Conservation (phyloP, 1,139 yeast species). For the Sugiyamaella grinbergsii region DNA sequence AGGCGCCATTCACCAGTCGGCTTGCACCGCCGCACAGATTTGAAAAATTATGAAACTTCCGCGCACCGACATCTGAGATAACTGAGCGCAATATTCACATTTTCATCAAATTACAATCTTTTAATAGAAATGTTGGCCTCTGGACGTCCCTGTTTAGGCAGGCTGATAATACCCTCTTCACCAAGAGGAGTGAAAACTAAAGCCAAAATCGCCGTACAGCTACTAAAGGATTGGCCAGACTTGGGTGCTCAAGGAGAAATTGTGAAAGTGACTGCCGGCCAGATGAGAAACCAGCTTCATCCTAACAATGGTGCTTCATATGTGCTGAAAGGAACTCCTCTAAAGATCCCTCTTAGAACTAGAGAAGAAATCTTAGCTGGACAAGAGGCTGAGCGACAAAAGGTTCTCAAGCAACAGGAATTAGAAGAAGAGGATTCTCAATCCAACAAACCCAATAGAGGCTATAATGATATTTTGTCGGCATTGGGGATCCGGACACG, state of each 20-base stretch:
- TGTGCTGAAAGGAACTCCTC: constrained; percentile 55
- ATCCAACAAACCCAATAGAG: constrained; percentile 12
- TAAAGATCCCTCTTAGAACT: constrained; percentile 52
- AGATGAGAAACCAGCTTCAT: constrained; percentile 79
- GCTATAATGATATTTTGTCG: constrained; percentile 14
- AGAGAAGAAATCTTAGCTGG: constrained; percentile 20
- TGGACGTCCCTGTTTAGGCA: constrained; percentile 4
- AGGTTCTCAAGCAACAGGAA: constrained; percentile 18
- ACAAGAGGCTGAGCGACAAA: constrained; percentile 22
- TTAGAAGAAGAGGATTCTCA: constrained; percentile 11
- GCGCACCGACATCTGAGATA: too few species aligned
- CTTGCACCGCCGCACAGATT: background rate
- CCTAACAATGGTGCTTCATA: constrained; percentile 72
- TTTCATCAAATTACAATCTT: background rate
- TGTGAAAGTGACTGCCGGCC: constrained; percentile 73
- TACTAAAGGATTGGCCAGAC: constrained; percentile 63
- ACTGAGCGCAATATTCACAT: background rate
- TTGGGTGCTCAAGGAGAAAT: constrained; percentile 70
- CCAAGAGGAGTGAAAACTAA: constrained; percentile 47
- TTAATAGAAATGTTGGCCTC: constrained; percentile 1
- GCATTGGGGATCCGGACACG: constrained; percentile 14
- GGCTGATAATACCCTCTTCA: background rate
- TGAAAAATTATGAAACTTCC: constrained; percentile 1
- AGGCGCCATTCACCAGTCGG: too few species aligned
- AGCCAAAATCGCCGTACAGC: constrained; percentile 57